Evolutionary conservation across 495 filamentous ascomycete genomes (phyloP), one percentile per base, ranked within the genome.

Genomic region (Neurospora hispaniola): DNA sequence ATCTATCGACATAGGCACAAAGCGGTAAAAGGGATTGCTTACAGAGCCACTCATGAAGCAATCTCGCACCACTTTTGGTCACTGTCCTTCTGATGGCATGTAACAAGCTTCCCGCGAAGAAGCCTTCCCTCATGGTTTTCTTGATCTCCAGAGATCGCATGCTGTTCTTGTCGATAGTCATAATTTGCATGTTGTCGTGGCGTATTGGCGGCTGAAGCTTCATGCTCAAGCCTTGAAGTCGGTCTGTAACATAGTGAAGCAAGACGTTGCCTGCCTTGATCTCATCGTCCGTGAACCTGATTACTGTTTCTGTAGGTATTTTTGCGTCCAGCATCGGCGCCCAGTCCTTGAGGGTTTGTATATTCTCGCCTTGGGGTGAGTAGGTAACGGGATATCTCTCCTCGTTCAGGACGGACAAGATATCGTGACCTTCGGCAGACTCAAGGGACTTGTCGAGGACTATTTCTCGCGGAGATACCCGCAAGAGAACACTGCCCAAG

Each of bases 131-230:
- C 23, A 96, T 86, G 0, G 96, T 97, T 74, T 89, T 87, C 66
- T 92, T 88, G 72, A 99, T 94, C 80, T 99, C 96, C 18, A 99
- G 84, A 1, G 93, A 92, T 69, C 92, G 87, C 86, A 99, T 87
- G 71, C 90, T 97, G 75, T 93, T 95, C 72, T 91, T 93, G 81
- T 99, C 96, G 74, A 99, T 96, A 39, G 80, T 86, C 93, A 99
- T 95, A 69, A 90, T 89, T 73, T 97, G 89, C 73, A 91, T 84
- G 46, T 86, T 81, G 68, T 91, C 88, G 71, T 91, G 86, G 59
- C 91, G 89, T 40, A 89, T 81, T 31, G 96, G 96, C 23, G 93
- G 91, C 76, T 95, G 93, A 44, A 99, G 86, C 78, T 92, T 93
- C 84, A 97, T 88, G 78, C 89, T 89, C n/a, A 90, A 81, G 11